Base-by-base conservation (phyloP, 2,329 filamentous ascomycete species). In the Aspergillus caelatus region DNA sequence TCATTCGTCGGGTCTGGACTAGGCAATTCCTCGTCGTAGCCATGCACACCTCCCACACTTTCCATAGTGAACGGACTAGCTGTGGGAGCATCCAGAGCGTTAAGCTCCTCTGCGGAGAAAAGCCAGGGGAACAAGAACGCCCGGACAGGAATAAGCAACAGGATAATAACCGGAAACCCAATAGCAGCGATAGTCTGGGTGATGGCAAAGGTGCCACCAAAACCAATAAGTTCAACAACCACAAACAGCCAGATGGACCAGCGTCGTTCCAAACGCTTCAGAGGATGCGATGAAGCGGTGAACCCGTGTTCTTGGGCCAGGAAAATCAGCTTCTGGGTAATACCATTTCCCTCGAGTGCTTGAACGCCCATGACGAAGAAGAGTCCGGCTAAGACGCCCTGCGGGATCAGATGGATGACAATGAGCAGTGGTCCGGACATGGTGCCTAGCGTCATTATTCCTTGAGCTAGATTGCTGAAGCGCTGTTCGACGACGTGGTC, bases 291-390 rank as follows among this genome's bases (percentile, higher is more conserved):
- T 0, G 71, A 79, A 0, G 81, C 72, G 0, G 89, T 92, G n/a
- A 93, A 81, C 5, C 82, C 74, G 55, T 76, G 80, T 77, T 94
- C 91, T 66, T 87, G 85, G 1, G 82, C 78, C 1, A 94, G 83
- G 75, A 91, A 94, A 26, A 92, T 75, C 10, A 94, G 75, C 77
- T 94, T 94, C 65, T 84, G 80, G 0, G 91, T 94, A 73, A 94
- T 92, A 26, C 91, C 91, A 73, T 94, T 94, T 28, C 80, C 89
- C 72, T 89, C 85, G 36, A 94, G 86, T 3, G 91, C 91, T 78
- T 94, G 90, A 64, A 92, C 84, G 48, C 91, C 91, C 91, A 94
- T 94, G 74, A 93, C 86, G 78, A 94, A 94, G 82, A 94, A 94
- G 30, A 94, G 84, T 0, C 91, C 91, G 0, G 91, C 91, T 61